phyloP scores from a whole-genome alignment of 2,329 filamentous ascomycete species.

The Dactylonectria estremocensis region DNA sequence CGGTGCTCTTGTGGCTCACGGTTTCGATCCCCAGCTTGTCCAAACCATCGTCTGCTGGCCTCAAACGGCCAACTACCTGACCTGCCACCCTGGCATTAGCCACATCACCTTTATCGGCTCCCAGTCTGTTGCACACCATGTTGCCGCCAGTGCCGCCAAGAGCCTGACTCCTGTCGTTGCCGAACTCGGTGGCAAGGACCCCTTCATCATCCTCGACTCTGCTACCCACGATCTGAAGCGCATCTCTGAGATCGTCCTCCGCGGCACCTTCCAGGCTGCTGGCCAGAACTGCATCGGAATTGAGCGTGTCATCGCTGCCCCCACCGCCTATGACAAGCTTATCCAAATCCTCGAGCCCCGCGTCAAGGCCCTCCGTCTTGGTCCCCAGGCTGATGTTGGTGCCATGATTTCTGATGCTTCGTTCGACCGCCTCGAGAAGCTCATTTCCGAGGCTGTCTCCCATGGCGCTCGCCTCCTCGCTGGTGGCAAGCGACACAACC shows the following conservation, averaged over 20 bases:
- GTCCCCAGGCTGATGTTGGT: constrained; percentile 86
- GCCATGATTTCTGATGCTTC: constrained; percentile 87
- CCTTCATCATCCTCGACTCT: constrained; percentile 90
- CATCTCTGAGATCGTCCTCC: constrained; percentile 86
- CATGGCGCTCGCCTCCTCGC: constrained; percentile 86
- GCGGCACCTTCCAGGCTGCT: constrained; percentile 94
- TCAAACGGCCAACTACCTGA: constrained; percentile 83
- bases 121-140: constrained; percentile 86
- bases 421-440: constrained; percentile 82
- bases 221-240: constrained; percentile 75
- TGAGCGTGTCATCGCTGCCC: constrained; percentile 89
- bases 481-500: constrained; percentile 80
- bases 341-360: constrained; percentile 79
- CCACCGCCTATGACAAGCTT: constrained; percentile 82
- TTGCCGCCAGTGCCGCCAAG: constrained; percentile 88
- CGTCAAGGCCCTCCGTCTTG: constrained; percentile 82
- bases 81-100: constrained; percentile 85
- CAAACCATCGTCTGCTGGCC: constrained; percentile 93
- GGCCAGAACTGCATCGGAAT: constrained; percentile 99
- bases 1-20: constrained; percentile 85
- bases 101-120: constrained; percentile 98
- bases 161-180: constrained; percentile 89
- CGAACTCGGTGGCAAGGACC: constrained; percentile 96
- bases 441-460: constrained; percentile 83
- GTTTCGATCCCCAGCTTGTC: constrained; percentile 85